A percentile compares a stretch with the other conserved stretches of the same genome.
These are phyloP conservation scores for Uronychia setigera DNA, from an alignment of 73 alveolate genomes.

Conservation along the genomic window DNA sequence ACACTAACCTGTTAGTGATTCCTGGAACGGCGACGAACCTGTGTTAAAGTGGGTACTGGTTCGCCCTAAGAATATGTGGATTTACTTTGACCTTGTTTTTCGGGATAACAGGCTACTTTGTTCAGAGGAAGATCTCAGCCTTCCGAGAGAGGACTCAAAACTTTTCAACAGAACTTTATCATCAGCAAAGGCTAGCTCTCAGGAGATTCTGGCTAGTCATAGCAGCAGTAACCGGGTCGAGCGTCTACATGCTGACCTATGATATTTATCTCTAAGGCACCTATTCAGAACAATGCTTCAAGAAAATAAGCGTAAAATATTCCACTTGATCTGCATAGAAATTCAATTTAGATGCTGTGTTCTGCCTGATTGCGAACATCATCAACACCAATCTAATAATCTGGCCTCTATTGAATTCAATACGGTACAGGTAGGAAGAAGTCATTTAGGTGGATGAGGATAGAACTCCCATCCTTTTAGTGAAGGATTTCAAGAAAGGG, in stretches of 20 bases:
- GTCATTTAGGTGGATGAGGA: not conserved
- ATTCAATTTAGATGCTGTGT: not conserved
- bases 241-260: not conserved
- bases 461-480: no score
- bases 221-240: not conserved
- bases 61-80: not conserved
- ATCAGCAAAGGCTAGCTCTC: not conserved
- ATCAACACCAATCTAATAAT: not conserved
- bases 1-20: not conserved
- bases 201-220: not conserved
- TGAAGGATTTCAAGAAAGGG: no score
- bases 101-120: not conserved
- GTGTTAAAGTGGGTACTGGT: not conserved
- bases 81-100: not conserved
- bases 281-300: not conserved
- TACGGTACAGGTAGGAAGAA: not conserved
- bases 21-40: not conserved
- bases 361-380: not conserved
- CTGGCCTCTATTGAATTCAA: not conserved
- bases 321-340: not conserved
- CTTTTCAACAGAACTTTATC: not conserved
- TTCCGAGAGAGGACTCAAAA: not conserved
- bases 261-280: not conserved
- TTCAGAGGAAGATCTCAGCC: not conserved
- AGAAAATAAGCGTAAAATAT: not conserved